Evolutionary conservation across 768 basidiomycete genomes (phyloP).

Genomic region (Cystobasidium ongulense): DNA sequence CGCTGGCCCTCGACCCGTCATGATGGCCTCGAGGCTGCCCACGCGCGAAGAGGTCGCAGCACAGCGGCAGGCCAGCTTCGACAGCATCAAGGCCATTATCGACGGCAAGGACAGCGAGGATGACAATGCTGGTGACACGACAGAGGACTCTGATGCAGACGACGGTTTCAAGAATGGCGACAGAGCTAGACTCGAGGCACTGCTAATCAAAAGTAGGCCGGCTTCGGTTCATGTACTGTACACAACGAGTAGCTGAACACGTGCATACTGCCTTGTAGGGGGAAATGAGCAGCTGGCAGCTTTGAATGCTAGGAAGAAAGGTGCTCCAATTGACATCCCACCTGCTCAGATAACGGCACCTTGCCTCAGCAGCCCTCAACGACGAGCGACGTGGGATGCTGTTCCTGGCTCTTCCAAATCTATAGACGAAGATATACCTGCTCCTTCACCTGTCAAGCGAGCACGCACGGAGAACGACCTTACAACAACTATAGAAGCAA

Average conservation of each 20-base stretch:
- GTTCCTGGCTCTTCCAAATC: background rate
- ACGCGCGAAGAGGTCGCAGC: background rate
- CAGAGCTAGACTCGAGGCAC: background rate
- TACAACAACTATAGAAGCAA: background rate
- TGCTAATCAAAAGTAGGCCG: background rate
- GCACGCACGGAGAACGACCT: background rate
- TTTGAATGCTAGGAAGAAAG: background rate
- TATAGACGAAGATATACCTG: background rate
- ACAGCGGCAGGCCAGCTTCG: background rate
- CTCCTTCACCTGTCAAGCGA: background rate
- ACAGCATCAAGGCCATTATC: background rate
- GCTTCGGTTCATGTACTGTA: background rate
- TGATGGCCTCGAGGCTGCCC: background rate
- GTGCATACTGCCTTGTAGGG: background rate
- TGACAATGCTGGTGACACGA: background rate
- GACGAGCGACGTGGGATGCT: background rate
- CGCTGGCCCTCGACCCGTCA: background rate
- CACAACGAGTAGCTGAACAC: background rate
- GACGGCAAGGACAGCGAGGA: background rate
- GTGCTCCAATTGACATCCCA: background rate
- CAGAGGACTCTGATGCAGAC: background rate
- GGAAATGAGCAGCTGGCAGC: background rate
- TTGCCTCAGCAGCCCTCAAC: background rate
- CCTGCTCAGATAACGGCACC: background rate
- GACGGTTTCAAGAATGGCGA: background rate